Percentiles rank a stretch among this genome's conserved stretches.
Evolutionary conservation across 2,329 filamentous ascomycete species (phyloP).

Genomic region (Paracoccidioides lutzii): DNA sequence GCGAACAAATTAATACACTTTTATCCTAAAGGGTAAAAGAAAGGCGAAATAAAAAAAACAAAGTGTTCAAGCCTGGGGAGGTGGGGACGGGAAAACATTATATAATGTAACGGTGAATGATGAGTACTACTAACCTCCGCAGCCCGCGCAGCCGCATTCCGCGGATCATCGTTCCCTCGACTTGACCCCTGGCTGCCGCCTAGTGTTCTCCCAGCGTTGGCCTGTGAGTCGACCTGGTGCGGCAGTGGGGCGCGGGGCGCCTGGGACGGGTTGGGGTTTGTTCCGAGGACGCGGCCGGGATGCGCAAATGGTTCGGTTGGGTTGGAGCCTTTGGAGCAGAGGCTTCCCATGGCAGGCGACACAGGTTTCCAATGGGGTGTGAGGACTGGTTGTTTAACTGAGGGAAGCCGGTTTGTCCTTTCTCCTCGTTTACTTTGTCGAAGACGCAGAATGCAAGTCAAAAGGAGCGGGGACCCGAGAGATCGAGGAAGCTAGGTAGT

Average conservation of each 20-base stretch:
- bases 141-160: conserved; percentile 61
- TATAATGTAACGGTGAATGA: background rate
- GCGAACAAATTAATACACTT: no score
- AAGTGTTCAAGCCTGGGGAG: background rate
- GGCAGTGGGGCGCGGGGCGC: conserved; percentile 39
- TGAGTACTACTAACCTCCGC: conserved; percentile 60
- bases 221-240: conserved; percentile 31
- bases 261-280: conserved; percentile 36
- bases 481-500: no score
- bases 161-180: conserved; percentile 44
- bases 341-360: conserved; percentile 60
- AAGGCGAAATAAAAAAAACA: background rate
- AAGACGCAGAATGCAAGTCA: no score
- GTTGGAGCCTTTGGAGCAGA: conserved; percentile 61
- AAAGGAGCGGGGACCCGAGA: no score
- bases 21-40: no score
- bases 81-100: background rate
- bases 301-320: conserved; percentile 52
- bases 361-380: background rate
- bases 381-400: background rate
- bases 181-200: conserved; percentile 37
- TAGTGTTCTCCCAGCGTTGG: conserved; percentile 50
- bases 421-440: background rate
- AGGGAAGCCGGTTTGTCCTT: background rate
- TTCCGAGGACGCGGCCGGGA: conserved; percentile 59